These are phyloP conservation scores for Sporothrix euskadiensis DNA, from an alignment of 2,329 filamentous ascomycete genomes.

Conservation along the genomic window DNA sequence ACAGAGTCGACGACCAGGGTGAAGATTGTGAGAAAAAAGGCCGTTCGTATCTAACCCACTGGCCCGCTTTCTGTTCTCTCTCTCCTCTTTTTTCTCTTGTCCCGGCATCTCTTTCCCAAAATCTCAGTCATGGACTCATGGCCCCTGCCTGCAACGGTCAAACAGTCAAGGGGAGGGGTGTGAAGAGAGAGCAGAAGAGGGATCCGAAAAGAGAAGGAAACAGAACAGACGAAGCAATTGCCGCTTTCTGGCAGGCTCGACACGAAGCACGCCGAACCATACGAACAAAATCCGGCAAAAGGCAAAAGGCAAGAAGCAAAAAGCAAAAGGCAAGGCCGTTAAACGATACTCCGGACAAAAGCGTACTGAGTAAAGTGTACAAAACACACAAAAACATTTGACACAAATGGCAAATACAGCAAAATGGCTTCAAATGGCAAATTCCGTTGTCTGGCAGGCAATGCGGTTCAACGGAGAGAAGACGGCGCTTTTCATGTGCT, in stretches of 20 bases:
- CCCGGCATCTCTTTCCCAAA: neutral
- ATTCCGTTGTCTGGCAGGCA: conserved; percentile 10
- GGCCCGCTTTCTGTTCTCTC: neutral
- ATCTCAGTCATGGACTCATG: neutral
- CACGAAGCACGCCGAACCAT: neutral
- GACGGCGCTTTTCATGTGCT: neutral
- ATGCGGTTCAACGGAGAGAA: neutral
- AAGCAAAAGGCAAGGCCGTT: neutral
- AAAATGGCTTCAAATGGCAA: neutral
- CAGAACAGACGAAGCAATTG: neutral
- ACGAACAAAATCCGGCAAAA: neutral
- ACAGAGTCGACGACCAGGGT: neutral
- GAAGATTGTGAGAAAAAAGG: neutral
- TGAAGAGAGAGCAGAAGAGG: neutral
- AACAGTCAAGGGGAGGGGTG: conserved; percentile 8
- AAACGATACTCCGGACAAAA: neutral
- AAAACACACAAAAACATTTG: too few species aligned
- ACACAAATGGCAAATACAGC: too few species aligned
- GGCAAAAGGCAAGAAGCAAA: too few species aligned
- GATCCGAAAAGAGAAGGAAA: neutral
- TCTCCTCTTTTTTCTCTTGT: neutral
- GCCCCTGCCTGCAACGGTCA: neutral
- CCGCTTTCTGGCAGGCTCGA: conserved; percentile 9
- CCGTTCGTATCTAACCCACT: too few species aligned
- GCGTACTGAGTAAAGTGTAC: too few species aligned